A percentile compares a stretch with the other conserved stretches of the same genome.
Evolutionary conservation across 2,329 filamentous ascomycete species (phyloP).

Genomic region (Cercospora nicotianae): DNA sequence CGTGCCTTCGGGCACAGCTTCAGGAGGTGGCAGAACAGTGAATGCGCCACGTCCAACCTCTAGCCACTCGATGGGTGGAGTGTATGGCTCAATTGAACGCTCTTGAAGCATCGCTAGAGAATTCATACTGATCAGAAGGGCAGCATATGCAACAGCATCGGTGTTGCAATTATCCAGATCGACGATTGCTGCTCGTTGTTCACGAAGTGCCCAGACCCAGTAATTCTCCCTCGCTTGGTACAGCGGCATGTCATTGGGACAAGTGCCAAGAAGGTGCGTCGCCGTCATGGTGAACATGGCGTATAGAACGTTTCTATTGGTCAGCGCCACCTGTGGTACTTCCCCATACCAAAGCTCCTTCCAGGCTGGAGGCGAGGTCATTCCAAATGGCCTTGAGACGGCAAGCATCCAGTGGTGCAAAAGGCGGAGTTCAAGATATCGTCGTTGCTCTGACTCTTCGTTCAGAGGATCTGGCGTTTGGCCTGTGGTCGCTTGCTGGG

Average conservation of each 20-base stretch:
- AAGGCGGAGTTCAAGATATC: constrained; percentile 29
- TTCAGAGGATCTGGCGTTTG: constrained; percentile 15
- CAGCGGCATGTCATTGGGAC: constrained; percentile 22
- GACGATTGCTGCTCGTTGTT: constrained; percentile 34
- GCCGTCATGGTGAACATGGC: constrained; percentile 31
- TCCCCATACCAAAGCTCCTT: constrained; percentile 32
- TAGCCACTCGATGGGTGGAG: constrained; percentile 38
- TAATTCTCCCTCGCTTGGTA: constrained; percentile 29
- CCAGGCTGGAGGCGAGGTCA: constrained; percentile 30
- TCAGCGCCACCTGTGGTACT: constrained; percentile 28
- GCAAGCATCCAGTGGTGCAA: constrained; percentile 31
- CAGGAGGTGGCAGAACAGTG: constrained; percentile 31
- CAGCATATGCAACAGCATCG: constrained; percentile 35
- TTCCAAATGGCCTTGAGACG: constrained; percentile 29
- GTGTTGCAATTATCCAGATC: constrained; percentile 32
- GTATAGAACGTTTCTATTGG: constrained; percentile 30
- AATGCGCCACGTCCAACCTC: constrained; percentile 34
- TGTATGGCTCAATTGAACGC: constrained; percentile 32
- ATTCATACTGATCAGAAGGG: constrained; percentile 34
- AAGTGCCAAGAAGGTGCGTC: constrained; percentile 26
- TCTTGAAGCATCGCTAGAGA: constrained; percentile 36
- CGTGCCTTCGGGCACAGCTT: constrained; percentile 27
- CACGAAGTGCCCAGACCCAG: constrained; percentile 33
- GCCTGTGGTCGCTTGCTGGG: constrained; percentile 2
- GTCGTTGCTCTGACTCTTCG: constrained; percentile 26